Evolutionary conservation across 805 yeast genomes (phyloP).

Genomic region (Metschnikowia noctiluminum): DNA sequence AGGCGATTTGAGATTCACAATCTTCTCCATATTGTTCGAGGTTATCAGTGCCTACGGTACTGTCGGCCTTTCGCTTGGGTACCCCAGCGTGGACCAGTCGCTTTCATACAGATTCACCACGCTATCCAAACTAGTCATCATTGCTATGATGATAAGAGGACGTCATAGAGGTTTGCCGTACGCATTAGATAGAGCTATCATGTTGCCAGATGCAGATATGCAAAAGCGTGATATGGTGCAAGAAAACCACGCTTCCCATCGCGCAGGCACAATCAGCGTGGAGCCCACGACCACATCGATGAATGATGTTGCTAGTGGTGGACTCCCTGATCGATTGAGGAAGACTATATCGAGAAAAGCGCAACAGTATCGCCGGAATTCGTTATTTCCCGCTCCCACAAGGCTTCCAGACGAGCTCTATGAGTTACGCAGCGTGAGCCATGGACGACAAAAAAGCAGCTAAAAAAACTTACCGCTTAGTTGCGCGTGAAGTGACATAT

Average conservation of each 20-base stretch:
- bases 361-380: conserved; percentile 13
- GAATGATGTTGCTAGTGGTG: conserved; percentile 9
- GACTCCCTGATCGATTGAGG: conserved; percentile 9
- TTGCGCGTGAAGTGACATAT: too few species aligned
- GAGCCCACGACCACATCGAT: conserved; percentile 13
- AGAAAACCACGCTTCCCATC: conserved; percentile 45
- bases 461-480: too few species aligned
- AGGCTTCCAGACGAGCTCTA: conserved; percentile 14
- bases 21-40: conserved; percentile 79
- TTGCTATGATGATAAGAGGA: conserved; percentile 91
- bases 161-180: conserved; percentile 96
- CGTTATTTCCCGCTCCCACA: conserved; percentile 19
- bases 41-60: conserved; percentile 95
- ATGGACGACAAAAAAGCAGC: background rate
- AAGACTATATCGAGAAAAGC: conserved; percentile 14
- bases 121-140: conserved; percentile 77
- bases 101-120: conserved; percentile 68
- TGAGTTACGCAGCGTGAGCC: conserved; percentile 7
- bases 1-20: conserved; percentile 48
- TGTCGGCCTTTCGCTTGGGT: conserved; percentile 89
- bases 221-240: conserved; percentile 58
- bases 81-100: conserved; percentile 63
- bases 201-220: conserved; percentile 71
- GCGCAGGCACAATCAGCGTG: conserved; percentile 18
- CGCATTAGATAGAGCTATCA: conserved; percentile 87